Percentiles rank a stretch among this genome's conserved stretches.
Evolutionary conservation across 2,329 filamentous ascomycete species (phyloP).

Genomic region (Cadophora malorum): DNA sequence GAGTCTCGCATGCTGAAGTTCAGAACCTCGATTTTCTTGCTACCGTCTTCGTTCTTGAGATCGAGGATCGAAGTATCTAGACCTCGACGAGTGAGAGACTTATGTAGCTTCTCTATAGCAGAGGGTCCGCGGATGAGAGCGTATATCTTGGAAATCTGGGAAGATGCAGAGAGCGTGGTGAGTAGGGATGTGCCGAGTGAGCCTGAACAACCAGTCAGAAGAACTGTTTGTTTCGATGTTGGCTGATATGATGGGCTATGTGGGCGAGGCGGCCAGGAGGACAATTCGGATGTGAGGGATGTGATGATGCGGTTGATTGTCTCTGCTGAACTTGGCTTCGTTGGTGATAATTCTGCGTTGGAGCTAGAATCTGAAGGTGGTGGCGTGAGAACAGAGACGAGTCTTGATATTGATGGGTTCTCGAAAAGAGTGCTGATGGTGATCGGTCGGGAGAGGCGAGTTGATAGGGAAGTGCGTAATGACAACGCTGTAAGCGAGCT

Average conservation of each 20-base stretch:
- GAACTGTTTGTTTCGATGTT: constrained; percentile 33
- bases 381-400: constrained; percentile 31
- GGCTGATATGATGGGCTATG: constrained; percentile 10
- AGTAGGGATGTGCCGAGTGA: constrained; percentile 41
- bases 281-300: constrained; percentile 38
- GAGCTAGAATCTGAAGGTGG: constrained; percentile 15
- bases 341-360: constrained; percentile 1
- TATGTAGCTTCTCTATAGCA: constrained; percentile 28
- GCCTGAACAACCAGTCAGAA: constrained; percentile 41
- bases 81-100: constrained; percentile 29
- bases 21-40: constrained; percentile 37
- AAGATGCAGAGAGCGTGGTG: constrained; percentile 29
- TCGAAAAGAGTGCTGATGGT: constrained; percentile 44
- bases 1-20: constrained; percentile 44
- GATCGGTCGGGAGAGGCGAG: constrained; percentile 36
- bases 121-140: constrained; percentile 39
- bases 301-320: constrained; percentile 37
- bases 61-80: constrained; percentile 36
- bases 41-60: constrained; percentile 18
- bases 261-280: constrained; percentile 34
- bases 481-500: constrained; percentile 40
- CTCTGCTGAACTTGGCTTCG: constrained; percentile 27
- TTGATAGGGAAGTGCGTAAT: constrained; percentile 37
- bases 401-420: constrained; percentile 39
- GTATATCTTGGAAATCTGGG: constrained; percentile 37